Evolutionary conservation across 2,329 filamentous ascomycete genomes (phyloP).

Genomic region (Talaromyces sp.): DNA sequence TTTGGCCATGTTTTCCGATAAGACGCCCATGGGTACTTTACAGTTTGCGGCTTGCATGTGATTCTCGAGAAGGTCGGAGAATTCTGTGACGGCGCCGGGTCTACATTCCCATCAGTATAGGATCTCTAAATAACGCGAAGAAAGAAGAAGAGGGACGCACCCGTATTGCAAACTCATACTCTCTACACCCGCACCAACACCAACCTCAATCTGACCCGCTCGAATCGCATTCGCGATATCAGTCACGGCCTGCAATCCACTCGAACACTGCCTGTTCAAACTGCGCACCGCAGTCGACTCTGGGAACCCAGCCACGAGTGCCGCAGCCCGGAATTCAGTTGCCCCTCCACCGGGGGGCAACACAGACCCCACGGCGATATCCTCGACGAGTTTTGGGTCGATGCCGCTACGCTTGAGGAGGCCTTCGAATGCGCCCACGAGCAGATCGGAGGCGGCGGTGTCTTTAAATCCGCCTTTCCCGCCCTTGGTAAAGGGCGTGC

Average conservation of each 20-base stretch:
- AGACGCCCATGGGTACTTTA: constrained; percentile 93
- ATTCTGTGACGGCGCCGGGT: constrained; percentile 82
- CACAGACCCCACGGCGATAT: constrained; percentile 87
- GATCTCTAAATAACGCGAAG: not conserved
- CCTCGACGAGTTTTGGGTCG: constrained; percentile 82
- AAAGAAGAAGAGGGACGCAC: constrained; percentile 46
- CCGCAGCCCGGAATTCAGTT: constrained; percentile 92
- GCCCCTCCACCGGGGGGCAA: constrained; percentile 90
- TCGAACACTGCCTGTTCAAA: constrained; percentile 92
- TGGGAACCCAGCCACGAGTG: constrained; percentile 86
- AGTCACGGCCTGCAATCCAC: constrained; percentile 84
- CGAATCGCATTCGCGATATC: constrained; percentile 93
- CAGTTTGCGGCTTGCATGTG: constrained; percentile 85
- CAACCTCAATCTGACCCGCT: constrained; percentile 89
- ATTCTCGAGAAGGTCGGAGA: constrained; percentile 80
- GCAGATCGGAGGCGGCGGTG: constrained; percentile 78
- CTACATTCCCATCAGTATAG: constrained; percentile 37
- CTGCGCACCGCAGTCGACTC: constrained; percentile 78
- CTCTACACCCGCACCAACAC: constrained; percentile 91
- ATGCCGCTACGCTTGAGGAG: constrained; percentile 82
- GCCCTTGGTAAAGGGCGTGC: constrained; percentile 87
- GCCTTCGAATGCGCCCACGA: constrained; percentile 76
- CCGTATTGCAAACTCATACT: constrained; percentile 94
- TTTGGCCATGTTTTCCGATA: constrained; percentile 93
- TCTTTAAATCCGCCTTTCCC: constrained; percentile 96